These are phyloP conservation scores for Debaryomyces udenii DNA, from an alignment of 1,139 yeast genomes.

Conservation along the genomic window DNA sequence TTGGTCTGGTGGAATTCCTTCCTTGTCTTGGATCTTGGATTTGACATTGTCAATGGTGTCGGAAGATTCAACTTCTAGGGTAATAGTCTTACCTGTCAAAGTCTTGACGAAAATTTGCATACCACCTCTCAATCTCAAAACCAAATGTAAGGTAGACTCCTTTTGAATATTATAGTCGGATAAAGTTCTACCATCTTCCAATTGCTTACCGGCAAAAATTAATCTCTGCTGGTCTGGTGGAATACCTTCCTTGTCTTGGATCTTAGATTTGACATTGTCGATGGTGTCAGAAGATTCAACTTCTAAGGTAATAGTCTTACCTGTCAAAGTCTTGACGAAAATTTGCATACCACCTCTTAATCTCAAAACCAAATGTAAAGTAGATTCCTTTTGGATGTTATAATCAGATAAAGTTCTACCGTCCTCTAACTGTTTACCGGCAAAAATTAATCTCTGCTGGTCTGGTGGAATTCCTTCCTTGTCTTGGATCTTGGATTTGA, in stretches of 20 bases:
- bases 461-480: slow-evolving; percentile 99
- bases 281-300: slow-evolving; percentile 76
- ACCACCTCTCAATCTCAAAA: slow-evolving; percentile 68
- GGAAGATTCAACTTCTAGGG: slow-evolving; percentile 70
- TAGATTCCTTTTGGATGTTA: slow-evolving; percentile 99
- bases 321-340: slow-evolving; percentile 62
- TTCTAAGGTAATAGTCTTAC: slow-evolving; percentile 70
- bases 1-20: slow-evolving; percentile 57
- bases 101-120: slow-evolving; percentile 65
- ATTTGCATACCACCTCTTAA: slow-evolving; percentile 96
- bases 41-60: slow-evolving; percentile 71
- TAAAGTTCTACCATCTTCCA: slow-evolving; percentile 68
- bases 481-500: slow-evolving; percentile 99
- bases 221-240: slow-evolving; percentile 58
- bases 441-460: slow-evolving; percentile 99
- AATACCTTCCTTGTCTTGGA: slow-evolving; percentile 58
- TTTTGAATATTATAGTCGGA: slow-evolving; percentile 71
- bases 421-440: slow-evolving; percentile 99
- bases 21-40: slow-evolving; percentile 56
- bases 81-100: slow-evolving; percentile 70
- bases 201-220: slow-evolving; percentile 61
- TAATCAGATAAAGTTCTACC: slow-evolving; percentile 99
- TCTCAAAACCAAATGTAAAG: slow-evolving; percentile 95
- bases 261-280: slow-evolving; percentile 61
- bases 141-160: slow-evolving; percentile 62